Percentiles rank a stretch among this genome's conserved stretches.
Conservation (phyloP, 1,284 basidiomycete species). For the Ceratobasidium sp. region DNA sequence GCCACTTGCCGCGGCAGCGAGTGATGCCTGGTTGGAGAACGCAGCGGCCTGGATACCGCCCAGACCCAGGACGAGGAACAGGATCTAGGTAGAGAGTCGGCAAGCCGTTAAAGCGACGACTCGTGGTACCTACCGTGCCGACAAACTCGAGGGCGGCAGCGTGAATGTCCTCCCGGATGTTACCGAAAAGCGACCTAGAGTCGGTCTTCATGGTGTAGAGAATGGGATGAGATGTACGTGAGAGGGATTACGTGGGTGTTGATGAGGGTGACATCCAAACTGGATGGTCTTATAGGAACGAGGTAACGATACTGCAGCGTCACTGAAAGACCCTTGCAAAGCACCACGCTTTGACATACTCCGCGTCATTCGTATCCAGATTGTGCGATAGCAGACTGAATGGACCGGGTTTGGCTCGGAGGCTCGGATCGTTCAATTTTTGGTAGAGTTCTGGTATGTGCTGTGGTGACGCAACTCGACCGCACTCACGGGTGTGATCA, state of each 20-base stretch:
- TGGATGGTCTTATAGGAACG: too few species aligned
- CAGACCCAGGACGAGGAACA: slow-evolving; percentile 37
- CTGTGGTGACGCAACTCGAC: too few species aligned
- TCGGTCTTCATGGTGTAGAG: slow-evolving; percentile 19
- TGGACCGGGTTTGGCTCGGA: too few species aligned
- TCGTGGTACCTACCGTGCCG: slow-evolving; percentile 33
- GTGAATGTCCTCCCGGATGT: slow-evolving; percentile 36
- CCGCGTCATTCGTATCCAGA: too few species aligned
- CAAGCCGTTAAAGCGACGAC: neutral
- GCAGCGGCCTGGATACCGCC: slow-evolving; percentile 40
- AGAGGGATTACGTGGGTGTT: neutral
- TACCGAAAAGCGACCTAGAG: slow-evolving; percentile 22
- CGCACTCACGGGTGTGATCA: too few species aligned
- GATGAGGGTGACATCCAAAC: too few species aligned
- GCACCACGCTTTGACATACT: too few species aligned
- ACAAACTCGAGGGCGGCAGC: slow-evolving; percentile 40
- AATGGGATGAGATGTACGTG: neutral
- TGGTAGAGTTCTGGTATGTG: too few species aligned
- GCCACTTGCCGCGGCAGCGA: slow-evolving; percentile 6
- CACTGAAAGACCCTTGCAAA: too few species aligned
- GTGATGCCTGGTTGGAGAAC: slow-evolving; percentile 29
- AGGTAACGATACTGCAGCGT: too few species aligned
- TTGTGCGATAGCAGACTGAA: too few species aligned
- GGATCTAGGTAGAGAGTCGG: neutral
- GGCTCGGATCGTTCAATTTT: too few species aligned